Conservation (phyloP, 2,329 filamentous ascomycete species). For the Aspergillus sp. region DNA sequence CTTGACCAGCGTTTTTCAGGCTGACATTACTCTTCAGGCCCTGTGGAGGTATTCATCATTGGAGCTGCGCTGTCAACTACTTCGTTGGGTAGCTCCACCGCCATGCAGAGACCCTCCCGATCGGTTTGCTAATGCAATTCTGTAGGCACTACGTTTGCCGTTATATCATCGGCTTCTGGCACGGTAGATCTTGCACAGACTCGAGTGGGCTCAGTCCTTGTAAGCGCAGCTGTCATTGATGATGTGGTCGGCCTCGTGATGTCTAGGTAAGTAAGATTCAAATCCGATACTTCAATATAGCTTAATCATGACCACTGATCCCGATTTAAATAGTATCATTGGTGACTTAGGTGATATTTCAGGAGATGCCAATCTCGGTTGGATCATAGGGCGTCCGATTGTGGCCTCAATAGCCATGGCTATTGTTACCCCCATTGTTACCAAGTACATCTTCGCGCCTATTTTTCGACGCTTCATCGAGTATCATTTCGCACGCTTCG, state of each 20-base stretch:
- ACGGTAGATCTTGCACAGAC: slow-evolving; percentile 38
- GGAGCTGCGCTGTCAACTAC: slow-evolving; percentile 24
- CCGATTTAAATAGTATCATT: slow-evolving; percentile 23
- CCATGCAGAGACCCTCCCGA: background rate
- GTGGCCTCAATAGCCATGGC: slow-evolving; percentile 32
- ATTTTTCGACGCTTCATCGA: slow-evolving; percentile 31
- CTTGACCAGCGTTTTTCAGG: too few relatives aligned
- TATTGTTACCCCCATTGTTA: slow-evolving; percentile 28
- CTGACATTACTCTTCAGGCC: too few relatives aligned
- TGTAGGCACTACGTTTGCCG: slow-evolving; percentile 26
- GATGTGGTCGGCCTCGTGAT: slow-evolving; percentile 42
- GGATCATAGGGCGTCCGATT: slow-evolving; percentile 34
- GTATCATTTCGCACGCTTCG: slow-evolving; percentile 25
- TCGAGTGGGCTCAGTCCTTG: slow-evolving; percentile 39
- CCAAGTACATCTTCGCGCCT: slow-evolving; percentile 35
- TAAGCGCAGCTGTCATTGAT: slow-evolving; percentile 43
- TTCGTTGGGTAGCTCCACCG: slow-evolving; percentile 16
- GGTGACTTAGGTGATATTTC: slow-evolving; percentile 20
- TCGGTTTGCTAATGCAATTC: background rate
- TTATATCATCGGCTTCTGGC: slow-evolving; percentile 23
- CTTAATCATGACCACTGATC: background rate
- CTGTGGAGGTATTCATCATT: slow-evolving; percentile 28
- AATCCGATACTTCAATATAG: too few relatives aligned
- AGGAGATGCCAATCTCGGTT: slow-evolving; percentile 24
- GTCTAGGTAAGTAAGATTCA: slow-evolving; percentile 13